Conservation (phyloP, 2,329 filamentous ascomycete species). For the Verticillium dahliae region DNA sequence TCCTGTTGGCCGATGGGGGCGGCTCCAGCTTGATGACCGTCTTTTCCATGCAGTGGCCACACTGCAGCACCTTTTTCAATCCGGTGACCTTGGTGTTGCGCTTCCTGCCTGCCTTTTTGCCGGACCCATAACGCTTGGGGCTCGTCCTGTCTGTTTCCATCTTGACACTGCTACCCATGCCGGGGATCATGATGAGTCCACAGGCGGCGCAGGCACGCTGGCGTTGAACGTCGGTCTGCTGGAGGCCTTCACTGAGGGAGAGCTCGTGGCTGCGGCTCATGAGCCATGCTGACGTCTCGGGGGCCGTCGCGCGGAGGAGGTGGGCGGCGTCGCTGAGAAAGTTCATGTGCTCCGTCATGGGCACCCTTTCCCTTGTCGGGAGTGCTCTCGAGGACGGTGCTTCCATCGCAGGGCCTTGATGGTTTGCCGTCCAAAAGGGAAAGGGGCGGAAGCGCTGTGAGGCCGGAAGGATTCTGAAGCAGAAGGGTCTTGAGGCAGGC, state of each 20-base stretch:
- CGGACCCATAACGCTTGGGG: not conserved
- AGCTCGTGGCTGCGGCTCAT: slow-evolving; percentile 47
- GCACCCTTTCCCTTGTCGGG: not conserved
- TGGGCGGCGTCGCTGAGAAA: slow-evolving; percentile 56
- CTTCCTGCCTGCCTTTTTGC: slow-evolving; percentile 31
- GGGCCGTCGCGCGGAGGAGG: slow-evolving; percentile 43
- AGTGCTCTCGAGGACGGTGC: not conserved
- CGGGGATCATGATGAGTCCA: slow-evolving; percentile 52
- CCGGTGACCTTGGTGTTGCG: not conserved
- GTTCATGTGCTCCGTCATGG: slow-evolving; percentile 15
- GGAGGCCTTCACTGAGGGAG: slow-evolving; percentile 38
- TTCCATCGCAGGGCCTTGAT: not conserved
- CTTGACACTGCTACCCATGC: slow-evolving; percentile 33
- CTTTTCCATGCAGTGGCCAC: slow-evolving; percentile 5
- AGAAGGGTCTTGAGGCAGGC: too few relatives aligned
- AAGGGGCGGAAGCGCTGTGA: too few relatives aligned
- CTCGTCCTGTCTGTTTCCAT: slow-evolving; percentile 24
- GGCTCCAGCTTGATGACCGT: slow-evolving; percentile 8
- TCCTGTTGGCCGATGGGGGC: slow-evolving; percentile 1
- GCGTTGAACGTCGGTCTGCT: slow-evolving; percentile 38
- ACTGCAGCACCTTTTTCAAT: slow-evolving; percentile 7
- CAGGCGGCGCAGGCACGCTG: slow-evolving; percentile 53
- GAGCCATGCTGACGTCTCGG: slow-evolving; percentile 52
- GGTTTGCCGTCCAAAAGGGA: too few relatives aligned
- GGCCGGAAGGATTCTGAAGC: too few relatives aligned